Base-by-base conservation (phyloP, 2,329 filamentous ascomycete species). In the Pseudogymnoascus sp. region DNA sequence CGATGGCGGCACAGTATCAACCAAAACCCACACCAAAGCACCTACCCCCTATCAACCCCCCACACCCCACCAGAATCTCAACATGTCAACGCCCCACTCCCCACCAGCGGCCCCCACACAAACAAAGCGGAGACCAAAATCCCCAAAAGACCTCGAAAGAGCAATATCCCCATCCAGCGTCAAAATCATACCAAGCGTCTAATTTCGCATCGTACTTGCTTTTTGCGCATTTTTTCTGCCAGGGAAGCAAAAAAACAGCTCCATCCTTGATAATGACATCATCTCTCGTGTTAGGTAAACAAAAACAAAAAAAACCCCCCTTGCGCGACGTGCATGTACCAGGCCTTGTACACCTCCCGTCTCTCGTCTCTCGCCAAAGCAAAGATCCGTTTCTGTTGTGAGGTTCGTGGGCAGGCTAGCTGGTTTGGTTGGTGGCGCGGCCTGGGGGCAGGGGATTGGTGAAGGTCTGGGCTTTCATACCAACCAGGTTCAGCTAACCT, bases 1-100 rank as follows among this genome's bases (percentile, higher is more conserved):
- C 50, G 50, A 56, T 56, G 28, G 28, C 50, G 50, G 28, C 50
- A 56, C 50, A 56, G 50, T 56, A 56, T 56, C 50, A 56, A 53
- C 14, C 38, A 53, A 28, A 16, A 25, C 23, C 44, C 44, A 53
- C 44, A 53, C 44, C 44, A 28, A 23, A n/a, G 14, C 7, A 50
- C 23, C 21, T 50, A 25, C 44, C 47, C 25, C 25, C 47, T 33
- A 18, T 56, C 25, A 56, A 33, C 47, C 47, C 47, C 47, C 47
- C 28, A 53, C 47, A 53, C 47, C 47, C 47, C 47, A 53, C 47
- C 25, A 53, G 47, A 53, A 53, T 53, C 47, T 53, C 47, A 53
- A 53, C 47, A 53, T 31, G 47, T 53, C 47, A 53, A 53, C 47
- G 21, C 25, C 47, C 47, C 47, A 53, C 47, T 53, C 8, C 14